Evolutionary conservation across 441 rosid species (phyloP).

Genomic region (Populus hybrid): DNA sequence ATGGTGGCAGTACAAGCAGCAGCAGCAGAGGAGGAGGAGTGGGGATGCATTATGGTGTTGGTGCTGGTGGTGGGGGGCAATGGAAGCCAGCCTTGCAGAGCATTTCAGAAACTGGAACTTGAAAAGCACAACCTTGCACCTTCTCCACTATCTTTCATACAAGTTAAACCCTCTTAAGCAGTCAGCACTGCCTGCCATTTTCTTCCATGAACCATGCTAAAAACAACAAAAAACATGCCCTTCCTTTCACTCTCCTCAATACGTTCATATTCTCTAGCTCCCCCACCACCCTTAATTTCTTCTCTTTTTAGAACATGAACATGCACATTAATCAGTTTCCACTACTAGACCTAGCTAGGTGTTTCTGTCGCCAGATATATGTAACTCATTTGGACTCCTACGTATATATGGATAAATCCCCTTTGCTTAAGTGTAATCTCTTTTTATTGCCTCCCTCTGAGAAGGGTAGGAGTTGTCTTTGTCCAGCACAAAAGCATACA

Average conservation of each 20-base stretch:
- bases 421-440: constrained; percentile 1
- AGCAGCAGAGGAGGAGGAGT: constrained; percentile 17
- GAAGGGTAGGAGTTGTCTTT: too few species aligned
- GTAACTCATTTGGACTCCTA: constrained; percentile 5
- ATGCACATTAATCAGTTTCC: constrained; percentile 8
- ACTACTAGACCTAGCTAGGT: background rate
- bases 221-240: too few species aligned
- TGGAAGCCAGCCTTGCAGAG: constrained; percentile 91
- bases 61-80: constrained; percentile 41
- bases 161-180: background rate
- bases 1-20: constrained; percentile 14
- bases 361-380: background rate
- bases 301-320: background rate
- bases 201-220: background rate
- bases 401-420: background rate
- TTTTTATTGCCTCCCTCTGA: too few species aligned
- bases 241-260: constrained; percentile 15
- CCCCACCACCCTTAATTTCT: too few species aligned
- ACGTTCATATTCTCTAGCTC: background rate
- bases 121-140: constrained; percentile 7
- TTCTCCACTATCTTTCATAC: background rate
- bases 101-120: constrained; percentile 67
- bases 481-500: too few species aligned
- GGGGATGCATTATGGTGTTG: constrained; percentile 36
- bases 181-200: constrained; percentile 3